Evolutionary conservation across 2,329 filamentous ascomycete genomes (phyloP).

Genomic region (Monosporascus sp.): DNA sequence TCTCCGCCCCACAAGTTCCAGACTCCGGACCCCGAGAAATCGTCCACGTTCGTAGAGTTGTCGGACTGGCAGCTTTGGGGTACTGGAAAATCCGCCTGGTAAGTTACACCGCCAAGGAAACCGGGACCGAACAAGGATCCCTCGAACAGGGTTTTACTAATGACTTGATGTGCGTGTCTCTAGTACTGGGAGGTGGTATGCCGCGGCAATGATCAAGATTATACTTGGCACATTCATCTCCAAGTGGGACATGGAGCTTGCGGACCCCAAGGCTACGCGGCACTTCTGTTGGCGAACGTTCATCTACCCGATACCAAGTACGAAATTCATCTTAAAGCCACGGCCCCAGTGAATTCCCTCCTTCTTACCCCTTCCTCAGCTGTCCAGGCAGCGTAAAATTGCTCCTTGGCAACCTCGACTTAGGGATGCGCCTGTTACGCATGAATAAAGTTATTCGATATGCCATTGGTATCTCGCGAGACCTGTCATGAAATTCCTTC

Average conservation of each 20-base stretch:
- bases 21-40: neutral
- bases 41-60: neutral
- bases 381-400: too few relatives aligned
- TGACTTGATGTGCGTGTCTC: neutral
- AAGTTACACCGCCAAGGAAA: neutral
- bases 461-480: too few relatives aligned
- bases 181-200: constrained; percentile 5
- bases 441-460: too few relatives aligned
- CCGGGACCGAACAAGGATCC: too few relatives aligned
- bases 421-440: too few relatives aligned
- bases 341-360: neutral
- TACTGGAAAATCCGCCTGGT: constrained; percentile 2
- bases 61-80: constrained; percentile 1
- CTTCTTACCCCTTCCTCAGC: too few relatives aligned
- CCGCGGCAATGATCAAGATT: constrained; percentile 2
- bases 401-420: too few relatives aligned
- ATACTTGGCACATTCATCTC: constrained; percentile 1
- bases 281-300: neutral
- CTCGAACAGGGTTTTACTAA: neutral
- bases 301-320: neutral
- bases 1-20: neutral
- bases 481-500: too few relatives aligned
- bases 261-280: neutral
- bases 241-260: constrained; percentile 2
- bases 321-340: neutral